phyloP scores from a whole-genome alignment of 2,329 filamentous ascomycete species.

The Botrytis hyacinthi region DNA sequence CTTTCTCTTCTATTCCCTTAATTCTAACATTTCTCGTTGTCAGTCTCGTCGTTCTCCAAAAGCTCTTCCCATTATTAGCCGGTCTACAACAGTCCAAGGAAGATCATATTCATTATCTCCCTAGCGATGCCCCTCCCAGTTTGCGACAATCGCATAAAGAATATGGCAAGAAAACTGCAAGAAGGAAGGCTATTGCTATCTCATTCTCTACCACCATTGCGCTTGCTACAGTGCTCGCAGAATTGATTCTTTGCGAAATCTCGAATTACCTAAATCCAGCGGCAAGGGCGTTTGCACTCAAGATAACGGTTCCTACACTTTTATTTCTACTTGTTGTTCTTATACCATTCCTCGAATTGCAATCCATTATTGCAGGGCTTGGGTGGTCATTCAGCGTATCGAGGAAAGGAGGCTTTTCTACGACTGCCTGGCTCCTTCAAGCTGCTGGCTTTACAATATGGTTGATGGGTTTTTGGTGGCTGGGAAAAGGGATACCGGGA shows the following conservation, averaged over 20 bases:
- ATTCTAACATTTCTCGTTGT: slow-evolving; percentile 66
- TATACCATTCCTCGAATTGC: slow-evolving; percentile 77
- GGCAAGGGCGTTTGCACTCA: slow-evolving; percentile 66
- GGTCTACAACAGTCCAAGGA: slow-evolving; percentile 48
- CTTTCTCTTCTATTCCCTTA: slow-evolving; percentile 67
- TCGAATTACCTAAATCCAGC: slow-evolving; percentile 68
- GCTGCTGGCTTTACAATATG: slow-evolving; percentile 61
- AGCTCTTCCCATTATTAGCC: slow-evolving; percentile 71
- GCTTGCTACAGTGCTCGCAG: slow-evolving; percentile 72
- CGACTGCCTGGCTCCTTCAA: slow-evolving; percentile 64
- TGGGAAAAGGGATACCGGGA: slow-evolving; percentile 62
- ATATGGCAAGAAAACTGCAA: slow-evolving; percentile 52
- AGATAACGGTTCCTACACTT: slow-evolving; percentile 67
- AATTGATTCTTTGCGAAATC: slow-evolving; percentile 82
- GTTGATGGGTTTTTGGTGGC: slow-evolving; percentile 74
- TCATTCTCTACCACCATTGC: slow-evolving; percentile 77
- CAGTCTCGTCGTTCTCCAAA: slow-evolving; percentile 60
- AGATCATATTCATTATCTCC: slow-evolving; percentile 61
- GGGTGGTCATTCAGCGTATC: slow-evolving; percentile 64
- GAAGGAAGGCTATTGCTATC: slow-evolving; percentile 54
- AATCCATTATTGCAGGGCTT: slow-evolving; percentile 48
- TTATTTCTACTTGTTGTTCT: slow-evolving; percentile 70
- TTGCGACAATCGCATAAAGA: slow-evolving; percentile 59
- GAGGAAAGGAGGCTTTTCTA: slow-evolving; percentile 54
- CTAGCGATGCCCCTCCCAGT: slow-evolving; percentile 58